phyloP scores from a whole-genome alignment of 2,329 filamentous ascomycete genomes.

The Calonectria pauciramosa region DNA sequence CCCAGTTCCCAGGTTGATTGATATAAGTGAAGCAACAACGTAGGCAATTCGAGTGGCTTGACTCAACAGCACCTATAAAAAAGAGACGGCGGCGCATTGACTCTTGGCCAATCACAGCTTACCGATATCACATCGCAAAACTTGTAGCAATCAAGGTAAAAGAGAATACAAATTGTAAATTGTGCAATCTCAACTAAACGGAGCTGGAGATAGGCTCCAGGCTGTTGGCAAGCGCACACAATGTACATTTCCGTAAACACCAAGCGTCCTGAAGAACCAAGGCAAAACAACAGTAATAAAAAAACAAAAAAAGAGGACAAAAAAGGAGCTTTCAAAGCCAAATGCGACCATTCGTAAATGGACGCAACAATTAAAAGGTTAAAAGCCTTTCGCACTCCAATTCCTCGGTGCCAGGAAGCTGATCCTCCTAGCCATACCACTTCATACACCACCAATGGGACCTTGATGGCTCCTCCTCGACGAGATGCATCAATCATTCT shows the following conservation, averaged over 20 bases:
- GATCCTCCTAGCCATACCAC: slow-evolving; percentile 12
- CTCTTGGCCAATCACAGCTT: not conserved
- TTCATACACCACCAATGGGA: not conserved
- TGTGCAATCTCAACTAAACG: slow-evolving; percentile 41
- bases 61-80: not conserved
- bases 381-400: slow-evolving; percentile 20
- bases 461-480: slow-evolving; percentile 13
- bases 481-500: slow-evolving; percentile 30
- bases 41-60: not conserved
- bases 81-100: not conserved
- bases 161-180: slow-evolving; percentile 37
- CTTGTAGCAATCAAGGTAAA: not conserved
- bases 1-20: not conserved
- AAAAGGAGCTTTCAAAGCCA: slow-evolving; percentile 37
- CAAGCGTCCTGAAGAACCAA: slow-evolving; percentile 40
- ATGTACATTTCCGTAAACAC: slow-evolving; percentile 46
- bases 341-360: slow-evolving; percentile 31
- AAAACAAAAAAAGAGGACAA: slow-evolving; percentile 21
- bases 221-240: slow-evolving; percentile 40
- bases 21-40: not conserved
- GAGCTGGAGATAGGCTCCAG: slow-evolving; percentile 25
- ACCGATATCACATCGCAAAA: not conserved
- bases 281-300: slow-evolving; percentile 13
- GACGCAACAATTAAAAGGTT: slow-evolving; percentile 41
- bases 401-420: slow-evolving; percentile 11